phyloP scores from a whole-genome alignment of 306 rosid species.

The barrel medic (Medicago truncatula) region DNA sequence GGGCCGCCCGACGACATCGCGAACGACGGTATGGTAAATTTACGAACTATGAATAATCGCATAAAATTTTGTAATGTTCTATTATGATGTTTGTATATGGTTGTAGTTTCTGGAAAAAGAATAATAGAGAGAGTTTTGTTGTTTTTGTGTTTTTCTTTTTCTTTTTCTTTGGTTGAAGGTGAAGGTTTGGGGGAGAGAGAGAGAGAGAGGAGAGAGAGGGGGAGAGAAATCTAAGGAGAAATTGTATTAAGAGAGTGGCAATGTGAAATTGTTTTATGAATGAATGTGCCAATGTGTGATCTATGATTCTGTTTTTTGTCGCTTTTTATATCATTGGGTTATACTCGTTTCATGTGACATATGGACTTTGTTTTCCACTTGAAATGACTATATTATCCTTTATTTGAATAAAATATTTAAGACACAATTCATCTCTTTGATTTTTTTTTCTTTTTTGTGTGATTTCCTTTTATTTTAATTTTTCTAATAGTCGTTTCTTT shows the following conservation, averaged over 20 bases:
- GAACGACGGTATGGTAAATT: slow-evolving; percentile 16
- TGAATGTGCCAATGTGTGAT: slow-evolving; percentile 45
- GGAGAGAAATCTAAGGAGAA: slow-evolving; percentile 32
- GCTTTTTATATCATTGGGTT: slow-evolving; percentile 26
- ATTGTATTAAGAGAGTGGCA: slow-evolving; percentile 9
- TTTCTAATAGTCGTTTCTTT: no score
- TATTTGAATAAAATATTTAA: background rate
- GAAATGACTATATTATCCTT: slow-evolving; percentile 6
- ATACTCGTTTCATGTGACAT: slow-evolving; percentile 18
- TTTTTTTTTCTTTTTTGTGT: no score
- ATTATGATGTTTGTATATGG: background rate
- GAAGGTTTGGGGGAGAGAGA: no score
- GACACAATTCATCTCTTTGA: no score
- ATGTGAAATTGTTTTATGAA: background rate
- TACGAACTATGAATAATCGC: background rate
- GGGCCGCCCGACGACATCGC: slow-evolving; percentile 65
- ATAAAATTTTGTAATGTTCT: background rate
- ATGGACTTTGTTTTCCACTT: background rate
- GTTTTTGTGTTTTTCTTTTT: background rate
- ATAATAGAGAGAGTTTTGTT: background rate
- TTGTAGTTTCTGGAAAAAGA: slow-evolving; percentile 4
- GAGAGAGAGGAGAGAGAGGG: slow-evolving; percentile 5
- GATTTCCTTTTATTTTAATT: no score
- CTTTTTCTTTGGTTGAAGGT: no score
- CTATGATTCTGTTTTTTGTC: slow-evolving; percentile 30